A percentile compares a stretch with the other conserved stretches of the same genome.
These are phyloP conservation scores for Gracilaria gracilis DNA, from an alignment of 23 red algal genomes.

Conservation along the genomic window DNA sequence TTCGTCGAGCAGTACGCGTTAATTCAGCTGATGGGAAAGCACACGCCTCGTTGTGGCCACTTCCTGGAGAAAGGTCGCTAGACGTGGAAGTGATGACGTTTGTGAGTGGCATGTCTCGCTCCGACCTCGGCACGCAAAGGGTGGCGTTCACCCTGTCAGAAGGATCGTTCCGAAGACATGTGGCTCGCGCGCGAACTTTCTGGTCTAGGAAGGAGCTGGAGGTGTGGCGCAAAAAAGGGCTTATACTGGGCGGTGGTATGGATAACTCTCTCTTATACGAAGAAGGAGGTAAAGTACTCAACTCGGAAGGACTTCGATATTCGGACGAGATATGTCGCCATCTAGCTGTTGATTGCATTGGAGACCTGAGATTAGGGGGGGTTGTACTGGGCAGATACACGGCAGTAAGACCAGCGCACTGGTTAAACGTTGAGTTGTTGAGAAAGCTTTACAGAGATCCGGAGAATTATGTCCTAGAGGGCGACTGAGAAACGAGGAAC, in stretches of 20 bases:
- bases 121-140: constrained; percentile 39
- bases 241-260: constrained; percentile 31
- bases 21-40: constrained; percentile 8
- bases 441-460: constrained; percentile 67
- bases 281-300: constrained; percentile 50
- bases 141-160: constrained; percentile 36
- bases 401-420: constrained; percentile 47
- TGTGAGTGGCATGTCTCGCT: constrained; percentile 29
- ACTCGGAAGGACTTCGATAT: constrained; percentile 43
- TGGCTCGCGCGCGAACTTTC: constrained; percentile 44
- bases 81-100: constrained; percentile 44
- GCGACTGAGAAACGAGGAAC: constrained; percentile 8
- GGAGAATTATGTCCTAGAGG: constrained; percentile 49
- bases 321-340: constrained; percentile 52
- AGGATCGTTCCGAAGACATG: constrained; percentile 29
- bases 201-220: constrained; percentile 52
- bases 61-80: constrained; percentile 9
- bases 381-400: constrained; percentile 24
- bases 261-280: constrained; percentile 40
- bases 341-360: constrained; percentile 46
- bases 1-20: constrained; percentile 31
- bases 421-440: constrained; percentile 55
- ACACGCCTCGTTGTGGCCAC: constrained; percentile 32
- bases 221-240: constrained; percentile 17
- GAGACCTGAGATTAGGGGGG: constrained; percentile 46